Percentiles rank a stretch among this genome's conserved stretches.
Evolutionary conservation across 1,139 yeast species (phyloP).

Genomic region (Debaryomyces subglobosus): DNA sequence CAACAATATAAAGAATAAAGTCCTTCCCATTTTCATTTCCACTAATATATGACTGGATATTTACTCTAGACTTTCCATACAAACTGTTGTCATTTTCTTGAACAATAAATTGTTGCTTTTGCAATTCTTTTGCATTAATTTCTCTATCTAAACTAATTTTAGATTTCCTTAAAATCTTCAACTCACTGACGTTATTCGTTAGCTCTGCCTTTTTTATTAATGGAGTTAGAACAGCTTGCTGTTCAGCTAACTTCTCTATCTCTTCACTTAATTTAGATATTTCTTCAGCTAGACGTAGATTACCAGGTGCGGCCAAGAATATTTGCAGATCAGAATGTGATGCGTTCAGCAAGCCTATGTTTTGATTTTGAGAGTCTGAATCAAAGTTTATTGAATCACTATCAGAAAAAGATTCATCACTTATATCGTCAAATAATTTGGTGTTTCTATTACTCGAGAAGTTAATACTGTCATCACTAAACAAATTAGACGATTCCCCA

Average conservation of each 20-base stretch:
- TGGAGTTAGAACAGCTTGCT: constrained; percentile 64
- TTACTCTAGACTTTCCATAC: constrained; percentile 66
- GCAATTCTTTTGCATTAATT: constrained; percentile 68
- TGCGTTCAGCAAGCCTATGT: constrained; percentile 16
- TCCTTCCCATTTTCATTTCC: constrained; percentile 61
- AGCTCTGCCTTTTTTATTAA: constrained; percentile 78
- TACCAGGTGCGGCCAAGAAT: constrained; percentile 67
- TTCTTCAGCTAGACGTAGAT: constrained; percentile 66
- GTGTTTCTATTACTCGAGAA: constrained; percentile 22
- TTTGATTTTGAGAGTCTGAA: constrained; percentile 17
- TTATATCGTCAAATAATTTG: constrained; percentile 38
- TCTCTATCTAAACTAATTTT: constrained; percentile 68
- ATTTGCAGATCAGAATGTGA: constrained; percentile 28
- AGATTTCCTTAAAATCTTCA: constrained; percentile 69
- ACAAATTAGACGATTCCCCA: constrained; percentile 35
- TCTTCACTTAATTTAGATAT: constrained; percentile 58
- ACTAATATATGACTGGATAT: constrained; percentile 67
- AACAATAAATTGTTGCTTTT: constrained; percentile 77
- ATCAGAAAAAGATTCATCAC: constrained; percentile 40
- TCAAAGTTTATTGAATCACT: constrained; percentile 32
- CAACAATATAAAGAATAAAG: constrained; percentile 72
- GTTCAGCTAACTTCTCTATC: constrained; percentile 64
- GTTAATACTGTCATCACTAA: constrained; percentile 23
- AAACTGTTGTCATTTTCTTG: constrained; percentile 83
- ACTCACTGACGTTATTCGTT: constrained; percentile 71